phyloP scores from a whole-genome alignment of 2,329 filamentous ascomycete genomes.

The Saccharata proteae region DNA sequence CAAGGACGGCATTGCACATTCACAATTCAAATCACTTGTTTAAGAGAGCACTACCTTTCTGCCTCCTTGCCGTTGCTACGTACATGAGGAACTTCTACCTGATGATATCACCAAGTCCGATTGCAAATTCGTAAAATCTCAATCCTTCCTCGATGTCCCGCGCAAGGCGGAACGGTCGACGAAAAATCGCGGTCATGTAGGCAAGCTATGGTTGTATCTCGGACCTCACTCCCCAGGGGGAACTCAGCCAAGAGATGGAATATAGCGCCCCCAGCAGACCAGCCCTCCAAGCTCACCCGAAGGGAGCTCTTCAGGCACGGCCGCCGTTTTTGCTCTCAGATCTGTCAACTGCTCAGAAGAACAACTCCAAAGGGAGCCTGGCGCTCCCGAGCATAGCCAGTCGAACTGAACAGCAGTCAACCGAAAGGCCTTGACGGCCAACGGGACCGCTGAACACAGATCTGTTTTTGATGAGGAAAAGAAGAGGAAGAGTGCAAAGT shows the following conservation, averaged over 20 bases:
- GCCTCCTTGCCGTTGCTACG: no score
- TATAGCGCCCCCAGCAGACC: slow-evolving; percentile 58
- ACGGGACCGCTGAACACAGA: slow-evolving; percentile 79
- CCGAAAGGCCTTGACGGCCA: slow-evolving; percentile 40
- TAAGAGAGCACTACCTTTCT: no score
- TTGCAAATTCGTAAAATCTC: no score
- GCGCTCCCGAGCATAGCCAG: slow-evolving; percentile 63
- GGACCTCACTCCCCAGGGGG: slow-evolving; percentile 4
- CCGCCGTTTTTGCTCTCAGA: slow-evolving; percentile 59
- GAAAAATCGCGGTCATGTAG: slow-evolving; percentile 4
- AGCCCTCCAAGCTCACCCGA: slow-evolving; percentile 54
- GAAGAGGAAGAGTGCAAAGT: slow-evolving; percentile 21
- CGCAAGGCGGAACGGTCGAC: neutral
- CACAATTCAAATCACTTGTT: no score
- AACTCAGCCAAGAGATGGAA: slow-evolving; percentile 51
- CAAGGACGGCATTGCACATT: no score
- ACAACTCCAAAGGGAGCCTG: slow-evolving; percentile 63
- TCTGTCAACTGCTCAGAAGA: slow-evolving; percentile 73
- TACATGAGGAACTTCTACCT: no score
- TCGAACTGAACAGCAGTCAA: slow-evolving; percentile 75
- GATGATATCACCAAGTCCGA: no score
- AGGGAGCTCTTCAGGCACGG: slow-evolving; percentile 44
- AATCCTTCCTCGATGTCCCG: neutral
- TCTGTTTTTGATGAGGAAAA: slow-evolving; percentile 46
- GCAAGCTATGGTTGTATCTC: slow-evolving; percentile 8